A percentile compares a stretch with the other conserved stretches of the same genome.
Conservation (phyloP, 768 basidiomycete species). For the Tricholoma terreum region DNA sequence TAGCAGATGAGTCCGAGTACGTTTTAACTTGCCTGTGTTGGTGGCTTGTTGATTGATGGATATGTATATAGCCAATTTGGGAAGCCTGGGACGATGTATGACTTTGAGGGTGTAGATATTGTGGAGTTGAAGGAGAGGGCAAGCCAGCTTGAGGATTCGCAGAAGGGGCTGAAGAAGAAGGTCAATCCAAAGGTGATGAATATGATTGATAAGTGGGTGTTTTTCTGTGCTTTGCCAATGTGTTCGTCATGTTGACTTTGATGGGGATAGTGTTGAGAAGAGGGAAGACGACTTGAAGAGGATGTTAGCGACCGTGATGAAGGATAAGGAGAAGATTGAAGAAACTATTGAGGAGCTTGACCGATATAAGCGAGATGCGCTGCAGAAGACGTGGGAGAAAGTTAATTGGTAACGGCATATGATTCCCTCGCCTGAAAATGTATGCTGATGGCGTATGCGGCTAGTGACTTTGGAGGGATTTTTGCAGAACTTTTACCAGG, state of each 20-base stretch:
- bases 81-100: constrained; percentile 73
- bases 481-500: constrained; percentile 95
- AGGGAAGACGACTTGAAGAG: constrained; percentile 82
- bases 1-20: constrained; percentile 80
- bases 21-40: constrained; percentile 26
- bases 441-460: neutral
- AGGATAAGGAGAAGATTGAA: constrained; percentile 95
- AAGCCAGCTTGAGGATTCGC: constrained; percentile 69
- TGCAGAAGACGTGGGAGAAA: constrained; percentile 94
- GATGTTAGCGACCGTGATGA: constrained; percentile 83
- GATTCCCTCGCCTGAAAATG: neutral
- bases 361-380: constrained; percentile 88
- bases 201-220: constrained; percentile 86
- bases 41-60: neutral
- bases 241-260: neutral
- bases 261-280: constrained; percentile 79
- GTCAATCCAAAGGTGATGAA: constrained; percentile 93
- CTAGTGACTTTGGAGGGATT: constrained; percentile 92
- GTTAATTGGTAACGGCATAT: constrained; percentile 81
- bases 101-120: constrained; percentile 71
- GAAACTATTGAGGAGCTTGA: constrained; percentile 91
- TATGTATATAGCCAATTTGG: constrained; percentile 68
- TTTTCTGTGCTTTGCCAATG: constrained; percentile 2
- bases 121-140: constrained; percentile 57
- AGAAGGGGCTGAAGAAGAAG: constrained; percentile 91